These are phyloP conservation scores for Aeschynomene evenia DNA, from an alignment of 306 rosid species.

Conservation along the genomic window DNA sequence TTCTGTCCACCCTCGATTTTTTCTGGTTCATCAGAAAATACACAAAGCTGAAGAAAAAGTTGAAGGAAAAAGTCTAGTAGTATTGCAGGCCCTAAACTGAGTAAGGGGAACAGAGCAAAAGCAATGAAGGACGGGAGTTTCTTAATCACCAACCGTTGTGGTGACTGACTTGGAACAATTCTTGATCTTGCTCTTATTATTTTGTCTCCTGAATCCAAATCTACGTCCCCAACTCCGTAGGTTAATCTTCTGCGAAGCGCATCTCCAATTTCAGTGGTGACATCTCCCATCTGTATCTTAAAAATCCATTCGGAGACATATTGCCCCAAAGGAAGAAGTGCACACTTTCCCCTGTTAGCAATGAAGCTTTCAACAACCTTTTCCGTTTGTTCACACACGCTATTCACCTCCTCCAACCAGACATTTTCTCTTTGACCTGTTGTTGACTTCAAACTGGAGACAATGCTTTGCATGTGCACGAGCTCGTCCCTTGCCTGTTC, in stretches of 20 bases:
- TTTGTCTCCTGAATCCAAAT: not conserved
- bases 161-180: not conserved
- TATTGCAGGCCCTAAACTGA: no score
- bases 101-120: not conserved
- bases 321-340: not conserved
- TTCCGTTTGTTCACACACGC: not conserved
- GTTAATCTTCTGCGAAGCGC: not conserved
- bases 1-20: no score
- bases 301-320: not conserved
- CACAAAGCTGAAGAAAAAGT: no score
- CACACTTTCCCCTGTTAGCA: not conserved
- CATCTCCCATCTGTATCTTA: not conserved
- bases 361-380: not conserved
- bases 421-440: conserved; percentile 14
- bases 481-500: not conserved
- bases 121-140: not conserved
- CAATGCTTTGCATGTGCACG: not conserved
- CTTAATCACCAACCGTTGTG: not conserved
- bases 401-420: conserved; percentile 21
- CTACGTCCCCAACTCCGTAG: conserved; percentile 12
- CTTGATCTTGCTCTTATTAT: not conserved
- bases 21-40: no score
- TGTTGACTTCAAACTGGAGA: not conserved
- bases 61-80: not conserved
- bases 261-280: not conserved